A percentile compares a stretch with the other conserved stretches of the same genome.
Conservation (phyloP, 1,284 basidiomycete genomes). For the Peniophora sp. region DNA sequence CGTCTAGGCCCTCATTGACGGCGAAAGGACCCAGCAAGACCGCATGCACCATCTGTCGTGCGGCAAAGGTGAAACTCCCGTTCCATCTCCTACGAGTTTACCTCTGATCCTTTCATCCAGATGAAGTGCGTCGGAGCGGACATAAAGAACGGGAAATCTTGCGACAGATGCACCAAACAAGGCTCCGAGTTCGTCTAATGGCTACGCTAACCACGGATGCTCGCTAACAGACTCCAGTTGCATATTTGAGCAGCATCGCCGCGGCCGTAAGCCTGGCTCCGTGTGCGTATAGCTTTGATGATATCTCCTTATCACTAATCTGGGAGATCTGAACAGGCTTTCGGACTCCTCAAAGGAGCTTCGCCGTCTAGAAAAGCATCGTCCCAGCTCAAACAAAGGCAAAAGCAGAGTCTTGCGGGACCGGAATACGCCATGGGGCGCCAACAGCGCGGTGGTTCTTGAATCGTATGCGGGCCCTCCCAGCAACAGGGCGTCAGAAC, state of each 20-base stretch:
- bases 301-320: too few relatives aligned
- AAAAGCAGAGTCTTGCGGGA: constrained; percentile 40
- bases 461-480: constrained; percentile 28
- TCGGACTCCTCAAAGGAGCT: constrained; percentile 85
- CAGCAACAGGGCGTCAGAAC: constrained; percentile 25
- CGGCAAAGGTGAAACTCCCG: constrained; percentile 54
- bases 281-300: constrained; percentile 46
- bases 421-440: constrained; percentile 24
- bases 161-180: constrained; percentile 72
- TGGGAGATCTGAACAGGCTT: constrained; percentile 44
- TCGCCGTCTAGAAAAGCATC: constrained; percentile 74
- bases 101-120: constrained; percentile 29
- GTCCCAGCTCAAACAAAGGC: constrained; percentile 65
- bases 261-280: constrained; percentile 81
- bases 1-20: constrained; percentile 41
- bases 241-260: constrained; percentile 78
- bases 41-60: constrained; percentile 77
- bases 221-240: constrained; percentile 38
- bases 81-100: constrained; percentile 10
- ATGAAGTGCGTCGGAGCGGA: constrained; percentile 86
- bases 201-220: constrained; percentile 5
- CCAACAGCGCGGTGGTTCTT: constrained; percentile 21
- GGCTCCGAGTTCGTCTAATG: constrained; percentile 53
- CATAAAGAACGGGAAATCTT: constrained; percentile 57
- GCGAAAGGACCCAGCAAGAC: constrained; percentile 64